These are phyloP conservation scores for Suhomyces sp. DNA, from an alignment of 805 yeast genomes.

Conservation along the genomic window DNA sequence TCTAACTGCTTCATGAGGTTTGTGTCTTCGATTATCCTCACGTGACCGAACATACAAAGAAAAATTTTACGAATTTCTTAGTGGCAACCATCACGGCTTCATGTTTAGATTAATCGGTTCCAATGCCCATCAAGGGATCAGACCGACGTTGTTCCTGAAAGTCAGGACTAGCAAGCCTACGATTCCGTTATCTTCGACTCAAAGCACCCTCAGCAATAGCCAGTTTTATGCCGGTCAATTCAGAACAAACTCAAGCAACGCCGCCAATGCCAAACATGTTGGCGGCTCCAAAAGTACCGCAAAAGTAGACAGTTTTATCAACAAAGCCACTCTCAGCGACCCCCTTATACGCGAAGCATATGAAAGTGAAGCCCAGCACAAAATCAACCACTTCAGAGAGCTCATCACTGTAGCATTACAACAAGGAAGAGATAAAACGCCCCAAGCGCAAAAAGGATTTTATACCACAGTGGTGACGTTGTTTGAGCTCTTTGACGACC, in stretches of 20 bases:
- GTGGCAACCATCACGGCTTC: constrained; percentile 1
- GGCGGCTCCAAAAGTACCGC: constrained; percentile 3
- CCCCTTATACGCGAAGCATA: constrained; percentile 20
- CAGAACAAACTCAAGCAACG: constrained; percentile 19
- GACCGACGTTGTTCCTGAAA: constrained; percentile 38
- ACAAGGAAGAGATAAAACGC: constrained; percentile 2
- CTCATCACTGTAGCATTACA: constrained; percentile 24
- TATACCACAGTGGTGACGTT: constrained; percentile 4
- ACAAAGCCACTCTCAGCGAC: constrained; percentile 18
- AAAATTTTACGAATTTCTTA: constrained; percentile 3
- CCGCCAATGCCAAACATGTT: constrained; percentile 4
- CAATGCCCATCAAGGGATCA: constrained; percentile 35
- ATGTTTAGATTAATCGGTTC: constrained; percentile 40
- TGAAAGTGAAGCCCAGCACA: constrained; percentile 17
- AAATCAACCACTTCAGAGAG: constrained; percentile 29
- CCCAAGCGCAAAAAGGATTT: constrained; percentile 6
- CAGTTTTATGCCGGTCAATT: constrained; percentile 10
- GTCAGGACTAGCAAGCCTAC: constrained; percentile 26
- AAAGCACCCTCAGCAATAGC: neutral
- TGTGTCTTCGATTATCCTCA: constrained; percentile 1
- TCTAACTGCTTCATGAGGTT: too few relatives aligned
- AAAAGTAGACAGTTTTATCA: constrained; percentile 19
- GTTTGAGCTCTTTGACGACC: constrained; percentile 10
- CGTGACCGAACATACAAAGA: constrained; percentile 3
- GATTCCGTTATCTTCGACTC: constrained; percentile 3